Conservation (phyloP, 1,284 basidiomycete species). For the Ganoderma multipileum region DNA sequence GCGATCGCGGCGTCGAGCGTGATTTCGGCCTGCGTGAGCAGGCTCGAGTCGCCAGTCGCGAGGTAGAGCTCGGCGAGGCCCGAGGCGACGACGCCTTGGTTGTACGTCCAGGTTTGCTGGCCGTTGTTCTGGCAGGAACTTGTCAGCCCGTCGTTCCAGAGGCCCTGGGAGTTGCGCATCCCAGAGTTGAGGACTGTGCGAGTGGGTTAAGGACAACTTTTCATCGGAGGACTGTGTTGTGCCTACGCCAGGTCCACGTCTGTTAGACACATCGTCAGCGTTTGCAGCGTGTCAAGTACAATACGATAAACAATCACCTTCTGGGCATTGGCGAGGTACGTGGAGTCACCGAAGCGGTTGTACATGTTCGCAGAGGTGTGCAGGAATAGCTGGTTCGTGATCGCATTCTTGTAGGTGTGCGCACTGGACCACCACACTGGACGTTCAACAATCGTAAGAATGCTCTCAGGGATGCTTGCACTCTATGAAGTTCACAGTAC, state of each 20-base stretch:
- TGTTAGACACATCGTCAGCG: conserved; percentile 21
- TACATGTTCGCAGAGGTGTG: conserved; percentile 55
- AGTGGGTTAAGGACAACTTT: conserved; percentile 1
- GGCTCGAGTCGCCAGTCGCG: conserved; percentile 46
- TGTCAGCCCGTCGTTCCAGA: conserved; percentile 56
- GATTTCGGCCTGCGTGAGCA: conserved; percentile 55
- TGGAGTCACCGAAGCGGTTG: conserved; percentile 44
- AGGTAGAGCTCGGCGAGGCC: conserved; percentile 53
- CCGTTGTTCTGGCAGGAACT: conserved; percentile 54
- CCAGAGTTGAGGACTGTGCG: conserved; percentile 51
- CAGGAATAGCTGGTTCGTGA: conserved; percentile 63
- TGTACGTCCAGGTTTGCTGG: conserved; percentile 63
- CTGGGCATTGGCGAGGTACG: conserved; percentile 54
- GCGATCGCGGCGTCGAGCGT: conserved; percentile 58
- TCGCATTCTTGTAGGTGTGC: conserved; percentile 63
- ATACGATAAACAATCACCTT: conserved; percentile 38
- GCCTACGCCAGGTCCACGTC: conserved; percentile 57
- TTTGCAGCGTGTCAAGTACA: no score
- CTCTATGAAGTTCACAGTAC: conserved; percentile 24
- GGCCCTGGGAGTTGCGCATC: conserved; percentile 54
- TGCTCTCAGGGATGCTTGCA: no score
- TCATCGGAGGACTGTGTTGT: not conserved
- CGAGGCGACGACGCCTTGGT: conserved; percentile 60
- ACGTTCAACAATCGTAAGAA: not conserved
- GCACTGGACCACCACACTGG: conserved; percentile 63